Base-by-base conservation (phyloP, 2,329 filamentous ascomycete species). In the Chaetomium sp. region DNA sequence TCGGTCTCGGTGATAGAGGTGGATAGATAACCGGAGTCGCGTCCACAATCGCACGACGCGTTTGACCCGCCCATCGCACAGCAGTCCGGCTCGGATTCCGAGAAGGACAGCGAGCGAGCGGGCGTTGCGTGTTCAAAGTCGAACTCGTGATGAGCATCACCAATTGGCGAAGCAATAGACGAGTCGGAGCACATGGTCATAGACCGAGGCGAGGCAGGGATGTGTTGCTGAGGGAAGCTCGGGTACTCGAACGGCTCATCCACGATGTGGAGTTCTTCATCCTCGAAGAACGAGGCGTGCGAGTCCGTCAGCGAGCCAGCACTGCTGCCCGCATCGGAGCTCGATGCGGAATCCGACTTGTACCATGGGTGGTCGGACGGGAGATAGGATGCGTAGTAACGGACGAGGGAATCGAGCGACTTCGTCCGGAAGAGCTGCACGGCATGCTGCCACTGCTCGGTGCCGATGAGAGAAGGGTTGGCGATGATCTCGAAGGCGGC, bases 401-500 rank as follows among this genome's bases (percentile, higher is more conserved):
- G 79, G 67, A 87, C 82, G 66, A 87, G 82, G 21, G 84, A 86
- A 73, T 87, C 85, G 63, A 86, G 81, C 2, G 83, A 86, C 70
- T 79, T 82, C 10, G 84, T 84, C 16, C 85, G 82, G 72, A 87
- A 87, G 62, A 87, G 81, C 72, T 87, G 84, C 31, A 86, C 72
- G 29, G 85, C 85, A 68, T 82, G 76, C 68, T 84, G 80, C 85
- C 85, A 87, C 76, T 86, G 84, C 21, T 84, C 78, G 56, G 82
- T 84, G 64, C 83, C 84, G 75, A 87, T 83, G 68, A 87, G 78
- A 62, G 78, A 78, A 19, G 85, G 84, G 75, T 86, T 86, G 72
- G 81, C 83, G 69, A 87, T 84, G 72, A 87, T 87, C 75, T 87
- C 84, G 69, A 85, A 76, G n/a, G 84, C 82, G 57, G 85, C 82